Percentiles rank a stretch among this genome's conserved stretches.
Conservation (phyloP, 331 rosid genomes). For the Quercus phellos region DNA sequence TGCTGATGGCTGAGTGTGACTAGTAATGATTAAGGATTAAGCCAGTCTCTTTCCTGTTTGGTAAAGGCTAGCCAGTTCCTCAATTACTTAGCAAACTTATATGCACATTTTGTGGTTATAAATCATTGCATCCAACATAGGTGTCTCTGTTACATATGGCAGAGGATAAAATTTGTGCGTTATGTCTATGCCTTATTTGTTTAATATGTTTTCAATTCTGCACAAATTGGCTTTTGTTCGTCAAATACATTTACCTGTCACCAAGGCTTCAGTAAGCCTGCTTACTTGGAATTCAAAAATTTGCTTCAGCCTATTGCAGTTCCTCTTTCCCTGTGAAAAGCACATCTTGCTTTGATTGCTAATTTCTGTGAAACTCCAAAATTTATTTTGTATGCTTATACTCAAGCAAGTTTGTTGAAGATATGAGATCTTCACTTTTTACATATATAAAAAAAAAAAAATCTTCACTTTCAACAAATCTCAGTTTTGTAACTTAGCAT, state of each 20-base stretch:
- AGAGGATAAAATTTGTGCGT: conserved; percentile 1
- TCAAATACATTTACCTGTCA: background rate
- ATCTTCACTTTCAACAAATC: background rate
- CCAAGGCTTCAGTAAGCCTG: background rate
- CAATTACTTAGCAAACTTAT: background rate
- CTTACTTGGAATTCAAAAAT: background rate
- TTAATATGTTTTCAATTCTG: background rate
- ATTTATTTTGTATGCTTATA: background rate
- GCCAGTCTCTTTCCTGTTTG: background rate
- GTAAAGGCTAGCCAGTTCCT: background rate
- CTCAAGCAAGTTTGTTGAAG: background rate
- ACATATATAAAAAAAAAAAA: too few species aligned
- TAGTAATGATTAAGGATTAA: background rate
- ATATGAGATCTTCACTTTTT: background rate
- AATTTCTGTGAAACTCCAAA: background rate
- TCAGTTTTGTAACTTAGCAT: background rate
- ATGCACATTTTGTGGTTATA: too few species aligned
- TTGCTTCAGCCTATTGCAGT: background rate
- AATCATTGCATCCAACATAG: background rate
- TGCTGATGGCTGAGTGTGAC: background rate
- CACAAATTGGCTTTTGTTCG: background rate
- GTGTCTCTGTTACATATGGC: background rate
- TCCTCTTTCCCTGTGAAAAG: background rate
- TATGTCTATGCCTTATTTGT: background rate
- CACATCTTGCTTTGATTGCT: background rate